Percentiles rank a stretch among this genome's conserved stretches.
Evolutionary conservation across 495 filamentous ascomycete species (phyloP).

Genomic region (Schizothecium vesticola): DNA sequence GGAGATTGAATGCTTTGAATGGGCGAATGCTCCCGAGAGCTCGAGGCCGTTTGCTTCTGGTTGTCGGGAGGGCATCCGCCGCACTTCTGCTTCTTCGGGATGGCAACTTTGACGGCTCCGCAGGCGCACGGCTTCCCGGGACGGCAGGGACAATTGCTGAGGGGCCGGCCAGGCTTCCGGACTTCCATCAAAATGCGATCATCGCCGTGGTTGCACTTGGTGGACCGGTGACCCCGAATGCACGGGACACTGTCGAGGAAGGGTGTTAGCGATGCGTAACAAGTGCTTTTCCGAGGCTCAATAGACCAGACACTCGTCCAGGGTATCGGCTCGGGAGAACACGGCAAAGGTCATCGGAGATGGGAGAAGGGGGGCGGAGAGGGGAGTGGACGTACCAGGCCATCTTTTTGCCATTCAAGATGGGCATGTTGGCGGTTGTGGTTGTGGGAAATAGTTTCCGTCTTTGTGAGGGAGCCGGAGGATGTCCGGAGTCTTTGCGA

Average conservation of each 20-base stretch:
- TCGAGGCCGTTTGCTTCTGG: background rate
- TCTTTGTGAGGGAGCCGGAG: slow-evolving; percentile 1
- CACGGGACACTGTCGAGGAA: slow-evolving; percentile 61
- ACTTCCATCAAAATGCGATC: slow-evolving; percentile 71
- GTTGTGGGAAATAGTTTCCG: background rate
- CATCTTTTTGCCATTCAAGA: slow-evolving; percentile 55
- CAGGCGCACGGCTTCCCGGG: slow-evolving; percentile 50
- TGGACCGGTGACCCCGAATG: slow-evolving; percentile 80
- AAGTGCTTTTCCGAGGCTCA: background rate
- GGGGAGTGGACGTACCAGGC: slow-evolving; percentile 45
- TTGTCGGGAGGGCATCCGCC: slow-evolving; percentile 29
- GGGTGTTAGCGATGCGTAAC: background rate
- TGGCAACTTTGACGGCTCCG: slow-evolving; percentile 46
- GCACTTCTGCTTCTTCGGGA: slow-evolving; percentile 47
- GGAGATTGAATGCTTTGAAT: background rate
- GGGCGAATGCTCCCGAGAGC: background rate
- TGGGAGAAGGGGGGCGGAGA: slow-evolving; percentile 8
- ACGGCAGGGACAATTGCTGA: slow-evolving; percentile 71
- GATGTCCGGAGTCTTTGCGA: background rate
- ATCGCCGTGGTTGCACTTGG: slow-evolving; percentile 72
- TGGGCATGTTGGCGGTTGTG: slow-evolving; percentile 40
- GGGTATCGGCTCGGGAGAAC: background rate
- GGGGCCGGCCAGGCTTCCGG: slow-evolving; percentile 71
- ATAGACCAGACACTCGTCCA: background rate
- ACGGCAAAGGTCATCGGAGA: slow-evolving; percentile 2